Percentiles rank a stretch among this genome's conserved stretches.
These are phyloP conservation scores for Podospora conica DNA, from an alignment of 495 filamentous ascomycete species.

Conservation along the genomic window DNA sequence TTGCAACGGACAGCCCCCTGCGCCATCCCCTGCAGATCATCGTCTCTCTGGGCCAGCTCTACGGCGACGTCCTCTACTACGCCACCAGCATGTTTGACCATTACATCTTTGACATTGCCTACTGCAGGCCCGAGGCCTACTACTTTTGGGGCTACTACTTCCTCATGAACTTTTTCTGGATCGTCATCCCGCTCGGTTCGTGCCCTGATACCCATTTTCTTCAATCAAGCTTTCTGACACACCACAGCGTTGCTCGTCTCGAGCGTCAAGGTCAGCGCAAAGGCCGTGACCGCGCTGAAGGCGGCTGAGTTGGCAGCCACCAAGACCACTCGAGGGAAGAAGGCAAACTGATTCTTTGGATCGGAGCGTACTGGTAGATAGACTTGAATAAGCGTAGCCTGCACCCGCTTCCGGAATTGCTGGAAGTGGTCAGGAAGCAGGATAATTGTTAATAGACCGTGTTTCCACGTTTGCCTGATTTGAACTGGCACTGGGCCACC, in stretches of 20 bases:
- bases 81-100: conserved; percentile 47
- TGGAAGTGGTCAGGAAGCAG: background rate
- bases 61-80: conserved; percentile 54
- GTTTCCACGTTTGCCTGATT: background rate
- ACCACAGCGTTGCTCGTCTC: background rate
- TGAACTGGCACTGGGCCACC: too few species aligned
- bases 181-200: conserved; percentile 40
- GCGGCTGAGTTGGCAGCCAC: background rate
- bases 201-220: background rate
- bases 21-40: conserved; percentile 49
- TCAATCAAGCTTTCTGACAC: background rate
- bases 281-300: background rate
- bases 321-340: background rate
- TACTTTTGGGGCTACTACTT: conserved; percentile 56
- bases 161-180: conserved; percentile 52
- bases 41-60: conserved; percentile 51
- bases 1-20: conserved; percentile 41
- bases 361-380: background rate
- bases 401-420: background rate
- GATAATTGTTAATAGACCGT: background rate
- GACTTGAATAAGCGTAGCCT: background rate
- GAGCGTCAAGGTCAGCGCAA: background rate
- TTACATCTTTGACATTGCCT: conserved; percentile 32
- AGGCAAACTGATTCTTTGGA: background rate
- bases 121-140: conserved; percentile 46